A percentile compares a stretch with the other conserved stretches of the same genome.
Evolutionary conservation across 305 asterid genomes (phyloP).

Genomic region (Euphrasia arctica): DNA sequence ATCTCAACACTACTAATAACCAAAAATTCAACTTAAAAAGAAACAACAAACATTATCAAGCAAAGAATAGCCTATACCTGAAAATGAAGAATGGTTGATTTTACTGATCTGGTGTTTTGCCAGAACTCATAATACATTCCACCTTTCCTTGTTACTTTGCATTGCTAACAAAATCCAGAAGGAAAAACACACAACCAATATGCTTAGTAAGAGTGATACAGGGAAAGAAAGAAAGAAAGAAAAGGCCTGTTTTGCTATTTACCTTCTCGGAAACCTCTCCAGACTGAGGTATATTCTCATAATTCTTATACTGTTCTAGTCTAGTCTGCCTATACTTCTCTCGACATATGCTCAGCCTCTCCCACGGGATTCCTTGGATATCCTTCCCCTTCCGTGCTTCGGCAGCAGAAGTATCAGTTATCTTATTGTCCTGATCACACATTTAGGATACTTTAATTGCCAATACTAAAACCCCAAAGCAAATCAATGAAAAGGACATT

Average conservation of each 20-base stretch:
- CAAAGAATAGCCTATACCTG: slow-evolving; percentile 36
- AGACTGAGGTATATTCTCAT: slow-evolving; percentile 48
- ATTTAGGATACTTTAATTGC: no score
- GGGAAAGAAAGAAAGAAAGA: no score
- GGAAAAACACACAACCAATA: background rate
- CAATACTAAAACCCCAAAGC: no score
- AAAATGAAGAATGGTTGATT: slow-evolving; percentile 71
- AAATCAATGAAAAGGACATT: no score
- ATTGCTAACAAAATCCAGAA: slow-evolving; percentile 31
- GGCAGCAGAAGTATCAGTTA: slow-evolving; percentile 49
- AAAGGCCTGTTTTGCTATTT: background rate
- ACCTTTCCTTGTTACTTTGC: slow-evolving; percentile 54
- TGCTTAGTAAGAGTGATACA: no score
- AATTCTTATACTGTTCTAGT: slow-evolving; percentile 52
- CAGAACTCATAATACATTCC: slow-evolving; percentile 59
- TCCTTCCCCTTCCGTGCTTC: slow-evolving; percentile 61
- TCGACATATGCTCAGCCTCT: slow-evolving; percentile 42
- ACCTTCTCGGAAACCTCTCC: slow-evolving; percentile 52
- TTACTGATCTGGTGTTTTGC: slow-evolving; percentile 69
- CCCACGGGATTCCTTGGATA: slow-evolving; percentile 69
- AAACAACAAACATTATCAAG: slow-evolving; percentile 4
- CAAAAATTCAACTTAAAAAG: background rate
- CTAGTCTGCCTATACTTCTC: slow-evolving; percentile 53
- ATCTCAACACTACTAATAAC: background rate
- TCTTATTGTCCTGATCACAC: slow-evolving; percentile 33